Percentiles rank a stretch among this genome's conserved stretches.
These are phyloP conservation scores for Mrakia frigida DNA, from an alignment of 768 basidiomycete species.

Conservation along the genomic window DNA sequence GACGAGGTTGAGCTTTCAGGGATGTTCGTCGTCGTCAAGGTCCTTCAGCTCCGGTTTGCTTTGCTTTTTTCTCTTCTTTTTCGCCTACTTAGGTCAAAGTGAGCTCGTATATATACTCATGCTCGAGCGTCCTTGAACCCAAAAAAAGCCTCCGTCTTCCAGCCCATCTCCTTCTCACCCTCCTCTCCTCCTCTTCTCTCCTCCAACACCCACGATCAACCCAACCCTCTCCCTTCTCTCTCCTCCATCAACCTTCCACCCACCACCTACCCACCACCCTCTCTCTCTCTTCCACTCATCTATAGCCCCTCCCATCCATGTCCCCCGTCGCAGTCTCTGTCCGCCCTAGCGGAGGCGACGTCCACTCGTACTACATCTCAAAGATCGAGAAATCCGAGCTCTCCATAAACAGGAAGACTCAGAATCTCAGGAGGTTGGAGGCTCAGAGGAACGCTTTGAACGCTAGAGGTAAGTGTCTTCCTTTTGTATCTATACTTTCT, in stretches of 20 bases:
- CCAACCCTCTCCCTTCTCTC: background rate
- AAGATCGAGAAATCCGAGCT: slow-evolving; percentile 93
- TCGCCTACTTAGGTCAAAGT: no score
- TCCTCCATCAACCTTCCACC: background rate
- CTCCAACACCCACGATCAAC: background rate
- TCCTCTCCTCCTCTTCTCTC: background rate
- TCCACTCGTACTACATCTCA: slow-evolving; percentile 83
- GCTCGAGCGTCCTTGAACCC: no score
- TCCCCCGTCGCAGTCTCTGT: slow-evolving; percentile 8
- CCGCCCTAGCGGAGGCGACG: slow-evolving; percentile 43
- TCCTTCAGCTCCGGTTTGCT: no score
- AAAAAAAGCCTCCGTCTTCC: no score
- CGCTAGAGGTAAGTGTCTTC: slow-evolving; percentile 64
- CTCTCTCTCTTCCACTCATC: background rate
- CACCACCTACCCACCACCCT: background rate
- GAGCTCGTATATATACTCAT: no score
- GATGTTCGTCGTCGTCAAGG: no score
- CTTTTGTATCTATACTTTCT: background rate
- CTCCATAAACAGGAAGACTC: slow-evolving; percentile 90
- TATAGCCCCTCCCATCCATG: background rate
- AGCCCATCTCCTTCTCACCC: no score
- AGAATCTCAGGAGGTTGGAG: slow-evolving; percentile 89
- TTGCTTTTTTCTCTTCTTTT: no score
- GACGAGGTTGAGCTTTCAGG: no score
- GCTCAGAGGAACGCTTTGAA: slow-evolving; percentile 96